A percentile compares a stretch with the other conserved stretches of the same genome.
phyloP scores from a whole-genome alignment of 1,139 yeast species.

The Suhomyces panamericanus region DNA sequence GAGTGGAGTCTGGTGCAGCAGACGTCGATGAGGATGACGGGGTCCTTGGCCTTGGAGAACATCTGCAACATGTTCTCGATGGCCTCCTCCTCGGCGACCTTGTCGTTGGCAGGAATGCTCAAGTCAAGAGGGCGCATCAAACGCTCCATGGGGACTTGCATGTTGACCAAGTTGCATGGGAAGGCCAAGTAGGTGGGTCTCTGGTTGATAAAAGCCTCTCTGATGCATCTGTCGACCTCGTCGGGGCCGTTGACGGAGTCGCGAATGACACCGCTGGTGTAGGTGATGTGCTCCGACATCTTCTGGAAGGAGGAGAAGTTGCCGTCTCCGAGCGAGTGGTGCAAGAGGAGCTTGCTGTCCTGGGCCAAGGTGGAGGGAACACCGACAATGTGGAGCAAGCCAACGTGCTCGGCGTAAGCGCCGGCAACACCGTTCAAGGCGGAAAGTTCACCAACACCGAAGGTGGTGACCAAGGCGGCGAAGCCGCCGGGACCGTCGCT shows the following conservation, averaged over 20 bases:
- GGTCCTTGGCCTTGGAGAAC: constrained; percentile 60
- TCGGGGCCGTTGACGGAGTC: constrained; percentile 64
- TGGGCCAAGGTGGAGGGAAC: constrained; percentile 41
- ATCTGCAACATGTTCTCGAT: constrained; percentile 54
- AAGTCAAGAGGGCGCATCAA: constrained; percentile 67
- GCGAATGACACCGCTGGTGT: constrained; percentile 61
- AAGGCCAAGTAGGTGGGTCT: constrained; percentile 82
- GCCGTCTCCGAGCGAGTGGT: constrained; percentile 49
- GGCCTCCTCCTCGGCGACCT: constrained; percentile 71
- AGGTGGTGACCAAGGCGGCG: constrained; percentile 62
- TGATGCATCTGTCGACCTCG: constrained; percentile 70
- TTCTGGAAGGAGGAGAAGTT: constrained; percentile 47
- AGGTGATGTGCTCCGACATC: constrained; percentile 63
- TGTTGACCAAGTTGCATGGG: constrained; percentile 79
- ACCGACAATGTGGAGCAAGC: constrained; percentile 56
- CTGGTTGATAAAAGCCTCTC: constrained; percentile 68
- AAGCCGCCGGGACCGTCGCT: constrained; percentile 47
- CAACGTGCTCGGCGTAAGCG: constrained; percentile 60
- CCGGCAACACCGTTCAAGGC: constrained; percentile 63
- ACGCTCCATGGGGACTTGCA: constrained; percentile 53
- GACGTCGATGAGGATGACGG: constrained; percentile 79
- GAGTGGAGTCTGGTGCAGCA: constrained; percentile 80
- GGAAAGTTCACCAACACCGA: constrained; percentile 65
- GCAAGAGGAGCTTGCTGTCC: constrained; percentile 37
- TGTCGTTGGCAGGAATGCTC: constrained; percentile 59